Evolutionary conservation across 2,329 filamentous ascomycete species (phyloP).

Genomic region (Monilinia polystroma): DNA sequence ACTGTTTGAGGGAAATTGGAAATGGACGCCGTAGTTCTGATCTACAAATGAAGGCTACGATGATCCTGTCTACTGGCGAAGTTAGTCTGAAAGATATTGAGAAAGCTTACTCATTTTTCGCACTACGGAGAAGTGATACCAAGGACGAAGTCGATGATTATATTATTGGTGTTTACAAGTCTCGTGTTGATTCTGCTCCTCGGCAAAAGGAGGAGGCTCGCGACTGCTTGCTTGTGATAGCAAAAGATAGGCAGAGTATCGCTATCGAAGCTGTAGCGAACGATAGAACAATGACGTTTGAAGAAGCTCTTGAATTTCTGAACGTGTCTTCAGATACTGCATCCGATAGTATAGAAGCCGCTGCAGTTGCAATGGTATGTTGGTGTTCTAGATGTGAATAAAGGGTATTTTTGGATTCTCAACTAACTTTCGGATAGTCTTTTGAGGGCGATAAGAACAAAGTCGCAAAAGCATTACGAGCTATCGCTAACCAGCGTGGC

Average conservation of each 20-base stretch:
- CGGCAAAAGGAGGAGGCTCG: slow-evolving; percentile 55
- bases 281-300: slow-evolving; percentile 56
- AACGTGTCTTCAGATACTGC: slow-evolving; percentile 42
- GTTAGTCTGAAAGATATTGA: slow-evolving; percentile 56
- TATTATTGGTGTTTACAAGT: slow-evolving; percentile 61
- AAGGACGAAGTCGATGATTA: slow-evolving; percentile 51
- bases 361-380: slow-evolving; percentile 39
- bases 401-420: not conserved
- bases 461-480: slow-evolving; percentile 37
- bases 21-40: slow-evolving; percentile 49
- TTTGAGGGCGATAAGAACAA: slow-evolving; percentile 37
- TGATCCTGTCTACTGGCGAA: slow-evolving; percentile 57
- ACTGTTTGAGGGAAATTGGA: slow-evolving; percentile 62
- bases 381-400: not conserved
- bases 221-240: slow-evolving; percentile 58
- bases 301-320: slow-evolving; percentile 63
- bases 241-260: slow-evolving; percentile 55
- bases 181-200: slow-evolving; percentile 55
- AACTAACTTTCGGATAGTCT: slow-evolving; percentile 29
- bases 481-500: slow-evolving; percentile 36
- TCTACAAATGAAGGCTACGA: slow-evolving; percentile 57
- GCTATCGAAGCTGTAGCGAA: slow-evolving; percentile 57
- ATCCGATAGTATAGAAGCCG: slow-evolving; percentile 39
- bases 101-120: slow-evolving; percentile 59
- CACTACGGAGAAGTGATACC: slow-evolving; percentile 48